Percentiles rank a stretch among this genome's conserved stretches.
Evolutionary conservation across 768 basidiomycete species (phyloP).

Genomic region (Tubosaeta sp.): DNA sequence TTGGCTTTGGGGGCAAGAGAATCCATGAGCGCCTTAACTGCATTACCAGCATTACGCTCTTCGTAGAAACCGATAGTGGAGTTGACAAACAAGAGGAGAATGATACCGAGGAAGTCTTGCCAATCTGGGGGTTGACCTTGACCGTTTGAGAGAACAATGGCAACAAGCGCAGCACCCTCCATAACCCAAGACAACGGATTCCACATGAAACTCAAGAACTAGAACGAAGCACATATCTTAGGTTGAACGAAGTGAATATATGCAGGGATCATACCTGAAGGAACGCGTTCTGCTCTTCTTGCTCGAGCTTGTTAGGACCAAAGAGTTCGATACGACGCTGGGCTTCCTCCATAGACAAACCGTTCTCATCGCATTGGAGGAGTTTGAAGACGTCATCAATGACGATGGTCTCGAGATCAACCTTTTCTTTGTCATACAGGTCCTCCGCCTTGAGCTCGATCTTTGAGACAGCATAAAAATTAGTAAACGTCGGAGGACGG

Average conservation of each 20-base stretch:
- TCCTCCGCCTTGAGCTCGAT: constrained; percentile 92
- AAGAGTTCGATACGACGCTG: constrained; percentile 84
- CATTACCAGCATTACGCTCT: constrained; percentile 95
- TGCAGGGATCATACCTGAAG: constrained; percentile 58
- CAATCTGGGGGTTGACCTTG: constrained; percentile 84
- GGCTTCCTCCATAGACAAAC: constrained; percentile 75
- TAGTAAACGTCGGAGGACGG: not conserved
- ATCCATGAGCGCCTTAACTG: constrained; percentile 99
- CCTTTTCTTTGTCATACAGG: constrained; percentile 97
- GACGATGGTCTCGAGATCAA: constrained; percentile 95
- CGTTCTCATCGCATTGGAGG: constrained; percentile 82
- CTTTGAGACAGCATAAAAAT: constrained; percentile 23
- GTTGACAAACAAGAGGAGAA: constrained; percentile 89
- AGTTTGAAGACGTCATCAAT: constrained; percentile 97
- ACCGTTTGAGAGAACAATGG: constrained; percentile 95
- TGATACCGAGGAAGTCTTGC: constrained; percentile 97
- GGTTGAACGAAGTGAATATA: not conserved
- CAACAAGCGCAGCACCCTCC: constrained; percentile 93
- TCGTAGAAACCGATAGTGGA: constrained; percentile 98
- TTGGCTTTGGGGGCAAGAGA: constrained; percentile 97
- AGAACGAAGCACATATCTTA: not conserved
- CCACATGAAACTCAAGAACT: constrained; percentile 99
- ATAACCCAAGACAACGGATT: constrained; percentile 99
- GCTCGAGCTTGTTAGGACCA: constrained; percentile 92
- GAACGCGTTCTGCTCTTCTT: constrained; percentile 86